These are phyloP conservation scores for Tricholoma furcatifolium DNA, from an alignment of 768 basidiomycete species.

Conservation along the genomic window DNA sequence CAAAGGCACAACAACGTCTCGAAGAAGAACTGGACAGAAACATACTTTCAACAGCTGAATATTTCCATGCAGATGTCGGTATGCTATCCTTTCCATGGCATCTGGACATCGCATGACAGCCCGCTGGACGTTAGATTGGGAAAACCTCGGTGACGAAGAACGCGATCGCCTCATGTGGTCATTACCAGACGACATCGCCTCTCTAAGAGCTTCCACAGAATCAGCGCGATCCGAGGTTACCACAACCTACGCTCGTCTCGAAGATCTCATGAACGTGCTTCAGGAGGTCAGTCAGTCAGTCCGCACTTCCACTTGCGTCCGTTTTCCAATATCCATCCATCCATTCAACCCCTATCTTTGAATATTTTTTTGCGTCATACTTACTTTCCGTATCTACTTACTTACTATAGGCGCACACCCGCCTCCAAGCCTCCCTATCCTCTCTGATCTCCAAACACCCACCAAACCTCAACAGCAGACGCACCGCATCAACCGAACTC, in stretches of 20 bases:
- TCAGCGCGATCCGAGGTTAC: conserved; percentile 6
- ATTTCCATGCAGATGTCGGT: conserved; percentile 21
- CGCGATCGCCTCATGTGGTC: neutral
- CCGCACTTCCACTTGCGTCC: too few relatives aligned
- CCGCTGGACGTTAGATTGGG: conserved; percentile 1
- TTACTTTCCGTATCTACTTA: neutral
- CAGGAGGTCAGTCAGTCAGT: conserved; percentile 17
- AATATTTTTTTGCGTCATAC: neutral
- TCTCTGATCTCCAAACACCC: conserved; percentile 26
- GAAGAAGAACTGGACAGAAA: conserved; percentile 21
- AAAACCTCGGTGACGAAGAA: conserved; percentile 11
- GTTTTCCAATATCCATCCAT: too few relatives aligned
- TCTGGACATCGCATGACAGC: neutral
- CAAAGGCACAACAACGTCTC: conserved; percentile 13
- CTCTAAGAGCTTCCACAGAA: conserved; percentile 1
- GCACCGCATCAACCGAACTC: conserved; percentile 36
- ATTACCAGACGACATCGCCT: conserved; percentile 10
- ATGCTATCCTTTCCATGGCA: neutral
- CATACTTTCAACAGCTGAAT: conserved; percentile 18
- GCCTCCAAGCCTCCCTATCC: conserved; percentile 29
- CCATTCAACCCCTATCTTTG: too few relatives aligned
- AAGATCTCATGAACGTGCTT: conserved; percentile 4
- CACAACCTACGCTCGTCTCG: conserved; percentile 4
- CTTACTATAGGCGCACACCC: conserved; percentile 28
- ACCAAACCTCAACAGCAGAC: conserved; percentile 24